A percentile compares a stretch with the other conserved stretches of the same genome.
Evolutionary conservation across 192 early-diverging fungal species (phyloP).

Genomic region (Backusella macrospora): DNA sequence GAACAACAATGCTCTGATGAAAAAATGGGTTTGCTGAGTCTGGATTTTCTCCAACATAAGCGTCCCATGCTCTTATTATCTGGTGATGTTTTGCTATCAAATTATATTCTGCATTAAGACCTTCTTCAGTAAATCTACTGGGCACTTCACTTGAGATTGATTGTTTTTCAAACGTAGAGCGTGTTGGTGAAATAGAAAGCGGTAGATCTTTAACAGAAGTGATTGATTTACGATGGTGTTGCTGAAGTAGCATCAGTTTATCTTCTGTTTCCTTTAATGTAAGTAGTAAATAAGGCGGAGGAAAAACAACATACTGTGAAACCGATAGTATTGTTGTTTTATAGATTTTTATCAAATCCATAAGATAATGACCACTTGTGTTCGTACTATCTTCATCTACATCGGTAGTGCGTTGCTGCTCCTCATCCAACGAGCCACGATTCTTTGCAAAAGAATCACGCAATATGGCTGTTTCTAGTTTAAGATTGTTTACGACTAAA

Average conservation of each 20-base stretch:
- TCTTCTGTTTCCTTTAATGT: constrained; percentile 64
- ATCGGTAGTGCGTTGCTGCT: background rate
- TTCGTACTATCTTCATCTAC: constrained; percentile 36
- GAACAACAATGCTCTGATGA: constrained; percentile 75
- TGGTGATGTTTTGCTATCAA: constrained; percentile 46
- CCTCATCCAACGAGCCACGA: constrained; percentile 16
- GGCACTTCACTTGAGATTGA: constrained; percentile 14
- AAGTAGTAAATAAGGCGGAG: constrained; percentile 80
- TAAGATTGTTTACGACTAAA: constrained; percentile 85
- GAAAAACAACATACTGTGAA: constrained; percentile 85
- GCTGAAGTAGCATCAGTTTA: constrained; percentile 42
- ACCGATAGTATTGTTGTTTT: constrained; percentile 81
- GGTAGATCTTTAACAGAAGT: background rate
- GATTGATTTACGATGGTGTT: constrained; percentile 20
- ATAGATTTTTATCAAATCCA: constrained; percentile 55
- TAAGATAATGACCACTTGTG: constrained; percentile 23
- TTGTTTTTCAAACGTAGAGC: constrained; percentile 32
- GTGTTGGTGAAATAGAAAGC: constrained; percentile 22
- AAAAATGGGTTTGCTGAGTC: constrained; percentile 67
- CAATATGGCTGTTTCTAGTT: constrained; percentile 82
- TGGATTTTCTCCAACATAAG: constrained; percentile 58
- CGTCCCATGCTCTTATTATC: constrained; percentile 54
- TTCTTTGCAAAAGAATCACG: constrained; percentile 69
- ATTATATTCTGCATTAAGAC: constrained; percentile 45
- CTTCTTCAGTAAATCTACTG: background rate